phyloP scores from a whole-genome alignment of 345 rosid genomes.

The Salix caprea region DNA sequence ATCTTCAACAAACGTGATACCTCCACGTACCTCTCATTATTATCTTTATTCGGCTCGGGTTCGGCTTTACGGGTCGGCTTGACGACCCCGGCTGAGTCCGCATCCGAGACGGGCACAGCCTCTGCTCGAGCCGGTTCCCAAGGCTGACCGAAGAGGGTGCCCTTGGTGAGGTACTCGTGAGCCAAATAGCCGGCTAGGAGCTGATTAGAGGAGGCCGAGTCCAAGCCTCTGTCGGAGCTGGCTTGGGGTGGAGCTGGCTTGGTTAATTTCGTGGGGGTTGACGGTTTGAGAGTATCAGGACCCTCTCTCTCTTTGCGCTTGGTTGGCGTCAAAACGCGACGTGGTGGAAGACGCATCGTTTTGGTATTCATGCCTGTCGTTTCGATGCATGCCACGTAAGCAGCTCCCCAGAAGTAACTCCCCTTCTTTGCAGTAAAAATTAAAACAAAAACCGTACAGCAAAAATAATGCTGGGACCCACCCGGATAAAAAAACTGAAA shows the following conservation, averaged over 20 bases:
- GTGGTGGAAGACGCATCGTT: conserved; percentile 88
- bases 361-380: conserved; percentile 48
- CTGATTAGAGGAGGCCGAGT: conserved; percentile 38
- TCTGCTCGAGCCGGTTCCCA: conserved; percentile 41
- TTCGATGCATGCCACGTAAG: conserved; percentile 68
- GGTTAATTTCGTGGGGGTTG: conserved; percentile 5
- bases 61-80: conserved; percentile 4
- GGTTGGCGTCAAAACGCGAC: conserved; percentile 59
- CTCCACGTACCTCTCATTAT: conserved; percentile 52
- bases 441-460: not conserved
- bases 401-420: too few relatives aligned
- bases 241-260: conserved; percentile 18
- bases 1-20: conserved; percentile 58
- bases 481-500: not conserved
- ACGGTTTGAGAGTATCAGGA: conserved; percentile 30
- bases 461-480: not conserved
- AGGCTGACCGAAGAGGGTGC: conserved; percentile 68
- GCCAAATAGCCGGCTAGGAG: conserved; percentile 82
- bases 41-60: conserved; percentile 31
- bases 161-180: conserved; percentile 67
- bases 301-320: conserved; percentile 64
- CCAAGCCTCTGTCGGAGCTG: conserved; percentile 18
- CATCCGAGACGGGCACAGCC: conserved; percentile 14
- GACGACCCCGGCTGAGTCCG: not conserved
- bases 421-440: not conserved